Percentiles rank a stretch among this genome's conserved stretches.
Evolutionary conservation across 2,329 filamentous ascomycete genomes (phyloP).

Genomic region (Phoma sp.): DNA sequence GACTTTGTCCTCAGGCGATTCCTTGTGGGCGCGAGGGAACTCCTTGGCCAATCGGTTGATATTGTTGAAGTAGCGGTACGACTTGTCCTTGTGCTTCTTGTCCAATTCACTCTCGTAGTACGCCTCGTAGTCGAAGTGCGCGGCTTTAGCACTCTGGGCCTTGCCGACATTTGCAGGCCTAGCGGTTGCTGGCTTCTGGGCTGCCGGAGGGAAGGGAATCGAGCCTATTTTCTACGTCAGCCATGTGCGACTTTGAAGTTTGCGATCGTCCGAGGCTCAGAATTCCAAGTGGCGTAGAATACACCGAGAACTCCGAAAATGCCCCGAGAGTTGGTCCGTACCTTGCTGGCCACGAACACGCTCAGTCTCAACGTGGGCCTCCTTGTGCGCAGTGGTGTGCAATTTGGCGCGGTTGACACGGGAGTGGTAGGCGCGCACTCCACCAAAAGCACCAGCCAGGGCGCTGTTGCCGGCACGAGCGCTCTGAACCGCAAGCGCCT

Average conservation of each 20-base stretch:
- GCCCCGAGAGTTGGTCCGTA: slow-evolving; percentile 37
- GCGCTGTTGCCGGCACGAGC: slow-evolving; percentile 57
- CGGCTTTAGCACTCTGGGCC: slow-evolving; percentile 56
- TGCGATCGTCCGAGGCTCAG: slow-evolving; percentile 5
- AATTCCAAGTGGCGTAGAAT: slow-evolving; percentile 9
- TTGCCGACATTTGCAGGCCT: slow-evolving; percentile 46
- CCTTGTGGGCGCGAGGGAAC: slow-evolving; percentile 93
- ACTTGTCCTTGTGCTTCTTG: slow-evolving; percentile 99
- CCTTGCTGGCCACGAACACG: slow-evolving; percentile 50
- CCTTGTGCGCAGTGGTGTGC: slow-evolving; percentile 80
- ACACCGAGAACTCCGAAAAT: neutral
- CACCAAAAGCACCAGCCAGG: slow-evolving; percentile 59
- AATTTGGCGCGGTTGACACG: slow-evolving; percentile 72
- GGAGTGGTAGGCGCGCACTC: slow-evolving; percentile 57
- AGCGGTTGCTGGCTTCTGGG: slow-evolving; percentile 34
- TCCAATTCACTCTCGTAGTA: slow-evolving; percentile 91
- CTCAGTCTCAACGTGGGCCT: slow-evolving; percentile 75
- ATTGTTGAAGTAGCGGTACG: slow-evolving; percentile 99
- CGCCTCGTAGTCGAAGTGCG: slow-evolving; percentile 85
- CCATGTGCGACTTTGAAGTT: neutral
- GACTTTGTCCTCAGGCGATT: slow-evolving; percentile 80
- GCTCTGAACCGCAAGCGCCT: slow-evolving; percentile 87
- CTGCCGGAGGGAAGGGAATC: slow-evolving; percentile 38
- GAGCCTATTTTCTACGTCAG: slow-evolving; percentile 26
- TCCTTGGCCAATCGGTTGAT: slow-evolving; percentile 98